These are phyloP conservation scores for Cercophora sp. DNA, from an alignment of 495 filamentous ascomycete species.

Conservation along the genomic window DNA sequence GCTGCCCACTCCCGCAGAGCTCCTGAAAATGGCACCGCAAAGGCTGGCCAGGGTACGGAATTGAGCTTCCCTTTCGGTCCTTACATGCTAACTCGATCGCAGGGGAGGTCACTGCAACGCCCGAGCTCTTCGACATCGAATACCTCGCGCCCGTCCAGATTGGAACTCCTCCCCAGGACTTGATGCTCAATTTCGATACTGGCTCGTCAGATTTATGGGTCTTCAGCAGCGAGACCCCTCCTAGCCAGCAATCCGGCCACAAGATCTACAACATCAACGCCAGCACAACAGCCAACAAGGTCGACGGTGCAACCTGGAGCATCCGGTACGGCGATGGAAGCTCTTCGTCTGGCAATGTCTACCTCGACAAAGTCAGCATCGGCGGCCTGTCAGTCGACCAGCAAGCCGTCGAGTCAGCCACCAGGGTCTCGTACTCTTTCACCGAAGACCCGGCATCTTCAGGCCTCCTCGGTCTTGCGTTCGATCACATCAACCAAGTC, in stretches of 20 bases:
- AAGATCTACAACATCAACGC: conserved; percentile 48
- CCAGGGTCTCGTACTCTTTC: conserved; percentile 60
- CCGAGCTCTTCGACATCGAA: conserved; percentile 55
- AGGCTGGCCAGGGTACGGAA: conserved; percentile 9
- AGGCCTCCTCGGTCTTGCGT: conserved; percentile 72
- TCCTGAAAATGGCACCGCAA: conserved; percentile 11
- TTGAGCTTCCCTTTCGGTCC: background rate
- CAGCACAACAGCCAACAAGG: conserved; percentile 43
- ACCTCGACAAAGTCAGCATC: conserved; percentile 65
- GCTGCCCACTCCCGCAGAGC: background rate
- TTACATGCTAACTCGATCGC: background rate
- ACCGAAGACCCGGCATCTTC: conserved; percentile 52
- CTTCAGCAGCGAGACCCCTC: conserved; percentile 41
- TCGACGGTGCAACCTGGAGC: conserved; percentile 55
- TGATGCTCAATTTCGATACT: conserved; percentile 70
- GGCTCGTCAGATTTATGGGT: conserved; percentile 73
- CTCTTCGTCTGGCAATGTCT: conserved; percentile 63
- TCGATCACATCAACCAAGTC: conserved; percentile 68
- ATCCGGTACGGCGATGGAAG: conserved; percentile 73
- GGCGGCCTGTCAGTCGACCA: conserved; percentile 58
- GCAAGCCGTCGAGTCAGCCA: conserved; percentile 71
- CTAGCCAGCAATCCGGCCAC: conserved; percentile 47
- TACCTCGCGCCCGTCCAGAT: conserved; percentile 64
- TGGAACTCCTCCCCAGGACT: conserved; percentile 63
- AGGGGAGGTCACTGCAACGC: conserved; percentile 36